Evolutionary conservation across 192 early-diverging fungal genomes (phyloP).

Genomic region (Coemansia sp.): DNA sequence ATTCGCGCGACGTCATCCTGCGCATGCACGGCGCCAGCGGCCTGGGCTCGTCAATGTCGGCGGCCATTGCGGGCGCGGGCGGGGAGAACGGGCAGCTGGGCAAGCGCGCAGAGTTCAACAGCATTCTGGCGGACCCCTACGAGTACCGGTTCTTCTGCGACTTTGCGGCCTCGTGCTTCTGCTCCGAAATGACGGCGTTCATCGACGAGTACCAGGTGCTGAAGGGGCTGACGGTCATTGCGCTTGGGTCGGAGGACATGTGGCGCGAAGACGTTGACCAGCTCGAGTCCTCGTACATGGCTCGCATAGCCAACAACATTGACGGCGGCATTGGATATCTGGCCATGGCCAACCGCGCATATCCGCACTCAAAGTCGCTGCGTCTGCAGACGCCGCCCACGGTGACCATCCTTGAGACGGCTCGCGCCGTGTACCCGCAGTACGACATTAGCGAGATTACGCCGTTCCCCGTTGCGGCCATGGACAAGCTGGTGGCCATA

Average conservation of each 20-base stretch:
- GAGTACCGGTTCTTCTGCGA: constrained; percentile 48
- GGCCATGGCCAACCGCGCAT: constrained; percentile 17
- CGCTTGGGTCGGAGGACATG: constrained; percentile 34
- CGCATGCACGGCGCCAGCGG: constrained; percentile 34
- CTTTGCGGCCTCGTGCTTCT: constrained; percentile 49
- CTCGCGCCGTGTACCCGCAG: constrained; percentile 30
- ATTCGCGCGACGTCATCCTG: constrained; percentile 32
- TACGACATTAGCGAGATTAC: constrained; percentile 27
- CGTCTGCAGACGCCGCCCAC: constrained; percentile 36
- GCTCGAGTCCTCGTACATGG: constrained; percentile 24
- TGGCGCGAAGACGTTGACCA: constrained; percentile 37
- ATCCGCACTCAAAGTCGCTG: constrained; percentile 12
- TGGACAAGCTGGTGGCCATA: constrained; percentile 48
- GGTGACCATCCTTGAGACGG: constrained; percentile 38
- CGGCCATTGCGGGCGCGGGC: constrained; percentile 24
- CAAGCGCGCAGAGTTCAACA: constrained; percentile 35
- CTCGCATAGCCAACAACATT: constrained; percentile 21
- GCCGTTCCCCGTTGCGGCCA: constrained; percentile 35
- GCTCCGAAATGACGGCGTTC: constrained; percentile 46
- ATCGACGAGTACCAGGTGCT: constrained; percentile 47
- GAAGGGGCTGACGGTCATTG: constrained; percentile 26
- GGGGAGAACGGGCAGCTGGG: constrained; percentile 13
- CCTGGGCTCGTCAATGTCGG: constrained; percentile 24
- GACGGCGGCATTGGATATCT: constrained; percentile 21
- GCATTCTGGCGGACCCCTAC: constrained; percentile 30